phyloP scores from a whole-genome alignment of 257 asterid species.

The Nicotiana benthamiana region DNA sequence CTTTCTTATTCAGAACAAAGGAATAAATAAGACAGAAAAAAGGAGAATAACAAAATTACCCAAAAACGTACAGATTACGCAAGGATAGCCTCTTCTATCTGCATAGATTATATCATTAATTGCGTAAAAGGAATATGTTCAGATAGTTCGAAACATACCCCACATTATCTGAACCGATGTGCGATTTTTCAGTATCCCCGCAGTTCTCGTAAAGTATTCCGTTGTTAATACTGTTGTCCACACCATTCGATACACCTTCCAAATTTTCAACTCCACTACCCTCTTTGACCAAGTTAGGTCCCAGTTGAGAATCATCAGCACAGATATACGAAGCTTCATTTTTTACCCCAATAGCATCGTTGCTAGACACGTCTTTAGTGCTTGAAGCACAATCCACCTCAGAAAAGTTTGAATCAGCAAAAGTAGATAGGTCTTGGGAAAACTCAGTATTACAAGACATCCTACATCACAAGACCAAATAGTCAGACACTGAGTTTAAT shows the following conservation, averaged over 20 bases:
- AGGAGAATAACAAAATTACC: not conserved
- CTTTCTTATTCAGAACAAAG: not conserved
- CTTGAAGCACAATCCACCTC: conserved; percentile 25
- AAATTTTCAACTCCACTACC: conserved; percentile 17
- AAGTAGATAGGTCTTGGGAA: conserved; percentile 17
- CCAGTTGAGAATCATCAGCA: conserved; percentile 17
- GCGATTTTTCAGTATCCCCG: not conserved
- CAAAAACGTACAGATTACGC: not conserved
- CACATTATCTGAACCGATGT: not conserved
- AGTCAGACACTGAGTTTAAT: not conserved
- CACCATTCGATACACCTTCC: conserved; percentile 26
- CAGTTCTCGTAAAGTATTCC: not conserved
- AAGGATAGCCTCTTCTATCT: not conserved
- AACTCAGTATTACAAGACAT: conserved; percentile 9
- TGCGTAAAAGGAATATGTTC: not conserved
- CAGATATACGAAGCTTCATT: conserved; percentile 25
- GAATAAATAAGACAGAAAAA: not conserved
- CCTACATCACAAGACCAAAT: not conserved
- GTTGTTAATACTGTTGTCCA: not conserved
- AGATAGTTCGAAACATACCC: not conserved
- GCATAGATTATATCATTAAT: not conserved
- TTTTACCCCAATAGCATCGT: conserved; percentile 18
- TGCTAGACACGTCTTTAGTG: conserved; percentile 18
- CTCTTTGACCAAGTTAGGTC: conserved; percentile 18
- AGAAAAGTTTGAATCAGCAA: conserved; percentile 26